Evolutionary conservation across 2,329 filamentous ascomycete species (phyloP).

Genomic region (Pseudogymnoascus sp.): DNA sequence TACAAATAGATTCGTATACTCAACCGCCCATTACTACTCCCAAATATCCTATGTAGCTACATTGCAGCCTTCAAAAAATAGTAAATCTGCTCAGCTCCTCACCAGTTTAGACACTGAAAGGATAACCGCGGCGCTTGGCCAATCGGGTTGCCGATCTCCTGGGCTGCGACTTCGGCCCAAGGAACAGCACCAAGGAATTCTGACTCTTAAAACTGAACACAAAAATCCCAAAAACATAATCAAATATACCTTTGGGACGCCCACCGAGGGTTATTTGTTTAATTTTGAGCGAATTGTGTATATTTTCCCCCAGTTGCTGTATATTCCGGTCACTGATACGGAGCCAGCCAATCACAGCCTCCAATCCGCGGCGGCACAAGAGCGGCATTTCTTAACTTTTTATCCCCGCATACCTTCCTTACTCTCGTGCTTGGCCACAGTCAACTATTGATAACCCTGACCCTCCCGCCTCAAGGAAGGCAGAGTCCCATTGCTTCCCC

Average conservation of each 20-base stretch:
- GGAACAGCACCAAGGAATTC: background rate
- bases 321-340: background rate
- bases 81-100: background rate
- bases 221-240: background rate
- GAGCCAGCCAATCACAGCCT: slow-evolving; percentile 3
- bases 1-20: background rate
- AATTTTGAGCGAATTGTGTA: background rate
- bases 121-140: background rate
- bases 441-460: background rate
- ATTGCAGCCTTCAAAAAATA: background rate
- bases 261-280: background rate
- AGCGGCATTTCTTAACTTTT: slow-evolving; percentile 8
- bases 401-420: slow-evolving; percentile 3
- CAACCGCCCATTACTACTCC: background rate
- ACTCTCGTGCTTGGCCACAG: slow-evolving; percentile 2
- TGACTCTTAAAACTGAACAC: background rate
- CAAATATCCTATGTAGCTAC: background rate
- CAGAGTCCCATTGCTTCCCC: slow-evolving; percentile 5
- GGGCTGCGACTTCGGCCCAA: background rate
- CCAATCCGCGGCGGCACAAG: background rate
- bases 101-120: background rate
- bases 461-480: background rate
- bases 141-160: slow-evolving; percentile 7
- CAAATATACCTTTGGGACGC: background rate
- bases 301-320: background rate